These are phyloP conservation scores for Otatea glauca DNA, from an alignment of 176 grass and related monocot species.

Conservation along the genomic window DNA sequence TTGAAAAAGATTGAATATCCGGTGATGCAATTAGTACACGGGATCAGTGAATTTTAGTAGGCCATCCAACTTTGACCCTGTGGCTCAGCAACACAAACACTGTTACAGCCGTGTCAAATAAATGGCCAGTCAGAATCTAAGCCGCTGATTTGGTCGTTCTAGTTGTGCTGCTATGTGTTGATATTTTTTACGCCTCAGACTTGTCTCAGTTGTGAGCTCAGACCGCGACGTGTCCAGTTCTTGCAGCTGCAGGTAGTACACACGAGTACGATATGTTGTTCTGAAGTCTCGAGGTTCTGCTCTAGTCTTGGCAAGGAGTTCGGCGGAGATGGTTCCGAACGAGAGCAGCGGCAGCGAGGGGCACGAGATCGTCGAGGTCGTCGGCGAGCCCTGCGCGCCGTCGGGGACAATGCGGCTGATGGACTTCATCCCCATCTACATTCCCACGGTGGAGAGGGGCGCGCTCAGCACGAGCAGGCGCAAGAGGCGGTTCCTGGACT, in stretches of 20 bases:
- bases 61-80: constrained; percentile 35
- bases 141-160: constrained; percentile 38
- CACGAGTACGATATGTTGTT: neutral
- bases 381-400: constrained; percentile 11
- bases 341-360: neutral
- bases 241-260: neutral
- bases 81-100: neutral
- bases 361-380: constrained; percentile 49
- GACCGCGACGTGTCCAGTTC: neutral
- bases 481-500: constrained; percentile 72
- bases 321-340: constrained; percentile 38
- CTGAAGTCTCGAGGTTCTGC: constrained; percentile 13
- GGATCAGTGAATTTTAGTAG: neutral
- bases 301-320: neutral
- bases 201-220: neutral
- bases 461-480: constrained; percentile 38
- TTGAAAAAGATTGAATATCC: too few relatives aligned
- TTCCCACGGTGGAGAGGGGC: constrained; percentile 59
- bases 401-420: constrained; percentile 48
- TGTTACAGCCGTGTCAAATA: neutral
- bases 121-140: neutral
- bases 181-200: neutral
- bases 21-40: neutral
- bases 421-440: constrained; percentile 83
- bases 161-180: constrained; percentile 33